A percentile compares a stretch with the other conserved stretches of the same genome.
These are phyloP conservation scores for Penicillium verhagenii DNA, from an alignment of 495 filamentous ascomycete species.

Conservation along the genomic window DNA sequence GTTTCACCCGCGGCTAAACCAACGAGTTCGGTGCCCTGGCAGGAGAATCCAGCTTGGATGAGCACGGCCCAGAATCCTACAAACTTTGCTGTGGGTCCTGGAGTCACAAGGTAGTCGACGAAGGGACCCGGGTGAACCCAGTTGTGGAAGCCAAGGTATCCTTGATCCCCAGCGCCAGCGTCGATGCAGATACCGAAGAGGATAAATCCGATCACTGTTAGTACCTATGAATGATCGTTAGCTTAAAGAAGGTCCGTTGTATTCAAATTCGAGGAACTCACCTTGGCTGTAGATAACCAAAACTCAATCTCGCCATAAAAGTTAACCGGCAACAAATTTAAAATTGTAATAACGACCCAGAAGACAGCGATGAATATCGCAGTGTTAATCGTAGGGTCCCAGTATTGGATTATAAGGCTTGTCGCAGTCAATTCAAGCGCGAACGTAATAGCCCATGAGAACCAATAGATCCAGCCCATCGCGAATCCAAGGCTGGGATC, in stretches of 20 bases:
- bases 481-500: constrained; percentile 68
- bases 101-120: constrained; percentile 55
- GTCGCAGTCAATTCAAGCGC: constrained; percentile 66
- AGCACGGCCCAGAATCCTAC: constrained; percentile 37
- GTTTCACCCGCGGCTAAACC: constrained; percentile 65
- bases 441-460: constrained; percentile 50
- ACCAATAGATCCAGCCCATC: constrained; percentile 70
- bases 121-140: constrained; percentile 64
- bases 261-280: background rate
- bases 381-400: constrained; percentile 44
- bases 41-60: constrained; percentile 57
- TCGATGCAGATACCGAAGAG: constrained; percentile 41
- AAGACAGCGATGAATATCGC: constrained; percentile 66
- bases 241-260: constrained; percentile 55
- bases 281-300: background rate
- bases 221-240: constrained; percentile 54
- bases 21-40: constrained; percentile 63
- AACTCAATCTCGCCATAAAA: constrained; percentile 20
- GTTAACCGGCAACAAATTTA: constrained; percentile 56
- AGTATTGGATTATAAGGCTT: constrained; percentile 66
- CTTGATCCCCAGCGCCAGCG: constrained; percentile 55
- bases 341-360: constrained; percentile 57
- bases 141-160: constrained; percentile 55
- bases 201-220: constrained; percentile 52
- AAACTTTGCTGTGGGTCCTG: constrained; percentile 51